These are phyloP conservation scores for Spathaspora arborariae DNA, from an alignment of 805 yeast species.

Conservation along the genomic window DNA sequence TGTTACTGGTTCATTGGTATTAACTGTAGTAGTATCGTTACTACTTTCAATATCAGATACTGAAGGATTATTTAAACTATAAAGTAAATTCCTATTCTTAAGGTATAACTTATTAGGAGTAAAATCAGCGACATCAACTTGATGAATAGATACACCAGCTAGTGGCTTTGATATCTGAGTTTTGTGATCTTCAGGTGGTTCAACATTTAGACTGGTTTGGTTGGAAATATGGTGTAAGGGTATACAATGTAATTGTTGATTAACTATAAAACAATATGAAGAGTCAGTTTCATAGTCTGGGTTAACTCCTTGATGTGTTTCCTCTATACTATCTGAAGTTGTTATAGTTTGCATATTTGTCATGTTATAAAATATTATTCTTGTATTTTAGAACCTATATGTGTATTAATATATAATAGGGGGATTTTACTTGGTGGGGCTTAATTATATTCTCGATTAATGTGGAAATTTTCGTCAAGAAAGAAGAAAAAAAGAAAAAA, in stretches of 20 bases:
- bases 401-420: no score
- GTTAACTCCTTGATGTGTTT: neutral
- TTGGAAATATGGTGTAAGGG: constrained; percentile 19
- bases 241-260: constrained; percentile 22
- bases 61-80: constrained; percentile 33
- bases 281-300: constrained; percentile 5
- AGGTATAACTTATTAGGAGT: constrained; percentile 13
- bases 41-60: constrained; percentile 28
- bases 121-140: constrained; percentile 8
- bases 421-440: neutral
- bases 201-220: constrained; percentile 6
- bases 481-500: no score
- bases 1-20: neutral
- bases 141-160: constrained; percentile 1
- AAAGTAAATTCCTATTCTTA: constrained; percentile 27
- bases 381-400: no score
- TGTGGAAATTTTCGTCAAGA: no score
- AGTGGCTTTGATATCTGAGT: neutral
- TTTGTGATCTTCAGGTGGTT: neutral
- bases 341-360: neutral
- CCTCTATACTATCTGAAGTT: neutral
- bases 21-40: neutral
- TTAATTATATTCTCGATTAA: no score
- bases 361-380: no score
- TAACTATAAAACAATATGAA: constrained; percentile 27